These are phyloP conservation scores for Ogataea degrootiae DNA, from an alignment of 805 yeast genomes.

Conservation along the genomic window DNA sequence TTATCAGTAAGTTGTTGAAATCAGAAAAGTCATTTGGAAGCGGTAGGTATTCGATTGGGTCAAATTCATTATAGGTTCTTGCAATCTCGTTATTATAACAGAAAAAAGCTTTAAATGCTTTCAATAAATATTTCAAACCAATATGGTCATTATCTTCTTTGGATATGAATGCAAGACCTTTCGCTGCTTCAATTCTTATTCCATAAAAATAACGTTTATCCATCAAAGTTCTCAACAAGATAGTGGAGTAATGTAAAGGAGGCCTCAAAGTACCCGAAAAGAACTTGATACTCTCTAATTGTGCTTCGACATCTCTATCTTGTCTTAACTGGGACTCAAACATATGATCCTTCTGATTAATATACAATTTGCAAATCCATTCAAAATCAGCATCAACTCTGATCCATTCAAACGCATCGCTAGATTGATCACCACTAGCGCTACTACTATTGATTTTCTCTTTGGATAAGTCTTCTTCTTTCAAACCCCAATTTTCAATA, in stretches of 20 bases:
- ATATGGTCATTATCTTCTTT: constrained; percentile 55
- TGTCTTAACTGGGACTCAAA: constrained; percentile 88
- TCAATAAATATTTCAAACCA: constrained; percentile 69
- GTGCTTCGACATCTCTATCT: constrained; percentile 96
- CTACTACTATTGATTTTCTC: constrained; percentile 49
- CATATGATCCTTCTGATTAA: constrained; percentile 94
- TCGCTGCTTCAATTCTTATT: constrained; percentile 80
- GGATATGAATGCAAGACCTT: constrained; percentile 67
- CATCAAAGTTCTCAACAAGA: constrained; percentile 72
- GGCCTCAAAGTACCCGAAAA: constrained; percentile 62
- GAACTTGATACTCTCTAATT: constrained; percentile 71
- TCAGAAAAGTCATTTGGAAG: constrained; percentile 76
- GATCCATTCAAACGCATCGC: constrained; percentile 96
- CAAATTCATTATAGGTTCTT: constrained; percentile 21
- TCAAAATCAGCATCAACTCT: constrained; percentile 97
- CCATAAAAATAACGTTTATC: constrained; percentile 87
- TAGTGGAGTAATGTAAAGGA: constrained; percentile 62
- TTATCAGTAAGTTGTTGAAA: constrained; percentile 63
- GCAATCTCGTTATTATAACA: constrained; percentile 55
- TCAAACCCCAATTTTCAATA: constrained; percentile 59
- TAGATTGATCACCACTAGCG: constrained; percentile 36
- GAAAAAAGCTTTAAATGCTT: constrained; percentile 61
- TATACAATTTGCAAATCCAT: constrained; percentile 81
- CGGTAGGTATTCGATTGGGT: constrained; percentile 51
- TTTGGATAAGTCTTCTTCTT: constrained; percentile 57